Percentiles rank a stretch among this genome's conserved stretches.
phyloP scores from a whole-genome alignment of 1,284 basidiomycete genomes.

The Rhizoctonia solani region DNA sequence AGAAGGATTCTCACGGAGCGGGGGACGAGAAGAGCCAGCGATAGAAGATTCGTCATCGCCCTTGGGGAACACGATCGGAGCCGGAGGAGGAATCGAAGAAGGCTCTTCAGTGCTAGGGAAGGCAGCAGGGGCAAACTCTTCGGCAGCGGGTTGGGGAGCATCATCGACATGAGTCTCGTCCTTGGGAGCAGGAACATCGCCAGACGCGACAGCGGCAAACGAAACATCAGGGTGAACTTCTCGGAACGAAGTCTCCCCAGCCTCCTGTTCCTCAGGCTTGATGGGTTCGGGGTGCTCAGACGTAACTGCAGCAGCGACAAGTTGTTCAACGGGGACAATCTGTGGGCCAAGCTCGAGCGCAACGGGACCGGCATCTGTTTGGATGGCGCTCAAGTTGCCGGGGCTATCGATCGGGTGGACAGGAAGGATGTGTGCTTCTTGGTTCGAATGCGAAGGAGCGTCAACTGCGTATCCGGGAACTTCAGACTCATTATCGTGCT shows the following conservation, averaged over 20 bases:
- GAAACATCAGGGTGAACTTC: slow-evolving; percentile 16
- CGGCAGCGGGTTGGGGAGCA: too few species aligned
- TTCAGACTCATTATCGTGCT: slow-evolving; percentile 55
- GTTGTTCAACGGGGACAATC: not conserved
- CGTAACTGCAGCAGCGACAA: not conserved
- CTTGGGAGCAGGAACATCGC: not conserved
- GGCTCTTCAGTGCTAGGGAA: not conserved
- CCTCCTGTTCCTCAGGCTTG: not conserved
- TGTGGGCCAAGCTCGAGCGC: not conserved
- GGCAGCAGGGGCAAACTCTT: too few species aligned
- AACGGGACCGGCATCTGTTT: not conserved
- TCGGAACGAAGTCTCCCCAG: not conserved
- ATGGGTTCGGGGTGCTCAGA: slow-evolving; percentile 4
- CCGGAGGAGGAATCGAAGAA: not conserved
- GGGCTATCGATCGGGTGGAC: slow-evolving; percentile 15
- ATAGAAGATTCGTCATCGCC: slow-evolving; percentile 7
- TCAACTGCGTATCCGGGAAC: slow-evolving; percentile 19
- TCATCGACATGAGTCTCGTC: too few species aligned
- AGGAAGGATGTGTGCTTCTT: slow-evolving; percentile 13
- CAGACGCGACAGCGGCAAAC: slow-evolving; percentile 29
- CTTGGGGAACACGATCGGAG: slow-evolving; percentile 16
- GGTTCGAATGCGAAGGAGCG: slow-evolving; percentile 2
- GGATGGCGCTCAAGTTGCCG: not conserved
- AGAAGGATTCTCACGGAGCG: not conserved
- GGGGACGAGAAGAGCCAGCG: slow-evolving; percentile 4